phyloP scores from a whole-genome alignment of 306 rosid genomes.

The Chamaecrista fasciculata region DNA sequence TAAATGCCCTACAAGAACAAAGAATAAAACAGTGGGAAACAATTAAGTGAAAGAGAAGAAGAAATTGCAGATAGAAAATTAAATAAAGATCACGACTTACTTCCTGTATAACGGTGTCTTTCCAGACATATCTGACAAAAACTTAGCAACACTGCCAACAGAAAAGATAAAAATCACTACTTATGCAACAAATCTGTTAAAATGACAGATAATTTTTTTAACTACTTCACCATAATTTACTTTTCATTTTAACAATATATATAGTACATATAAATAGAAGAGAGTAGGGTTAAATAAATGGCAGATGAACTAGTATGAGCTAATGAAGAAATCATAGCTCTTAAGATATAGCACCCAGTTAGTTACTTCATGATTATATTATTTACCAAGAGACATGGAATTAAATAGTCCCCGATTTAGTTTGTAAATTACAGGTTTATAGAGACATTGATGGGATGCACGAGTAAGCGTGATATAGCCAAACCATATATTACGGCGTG shows the following conservation, averaged over 20 bases:
- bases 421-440: background rate
- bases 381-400: background rate
- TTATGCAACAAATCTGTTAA: slow-evolving; percentile 14
- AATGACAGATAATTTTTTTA: background rate
- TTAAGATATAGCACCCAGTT: slow-evolving; percentile 2
- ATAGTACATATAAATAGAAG: slow-evolving; percentile 6
- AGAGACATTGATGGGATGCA: background rate
- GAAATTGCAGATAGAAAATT: slow-evolving; percentile 17
- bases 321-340: background rate
- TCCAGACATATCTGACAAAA: slow-evolving; percentile 96
- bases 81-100: slow-evolving; percentile 45
- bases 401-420: slow-evolving; percentile 9
- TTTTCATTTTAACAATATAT: slow-evolving; percentile 17
- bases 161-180: slow-evolving; percentile 31
- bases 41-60: slow-evolving; percentile 22
- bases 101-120: slow-evolving; percentile 87
- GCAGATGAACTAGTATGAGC: slow-evolving; percentile 2
- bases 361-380: background rate
- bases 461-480: background rate
- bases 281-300: background rate
- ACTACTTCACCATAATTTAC: slow-evolving; percentile 16
- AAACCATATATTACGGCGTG: slow-evolving; percentile 12
- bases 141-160: slow-evolving; percentile 71
- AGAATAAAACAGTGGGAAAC: slow-evolving; percentile 30
- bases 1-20: slow-evolving; percentile 74